Base-by-base conservation (phyloP, 2,329 filamentous ascomycete species). In the Aspergillus awamori region DNA sequence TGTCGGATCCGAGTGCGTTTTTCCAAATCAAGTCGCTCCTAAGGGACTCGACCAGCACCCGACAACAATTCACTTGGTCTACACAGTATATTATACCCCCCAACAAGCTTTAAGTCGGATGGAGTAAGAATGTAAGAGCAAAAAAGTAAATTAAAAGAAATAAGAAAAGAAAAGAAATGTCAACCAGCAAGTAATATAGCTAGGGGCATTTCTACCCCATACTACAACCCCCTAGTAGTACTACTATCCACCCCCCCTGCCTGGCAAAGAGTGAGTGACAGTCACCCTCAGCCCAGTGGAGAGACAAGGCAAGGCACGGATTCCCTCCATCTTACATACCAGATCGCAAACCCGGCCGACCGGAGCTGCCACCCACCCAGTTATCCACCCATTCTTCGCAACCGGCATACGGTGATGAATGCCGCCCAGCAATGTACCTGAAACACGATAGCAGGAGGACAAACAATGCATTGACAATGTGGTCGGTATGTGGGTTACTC, bases 341-440 rank as follows among this genome's bases (percentile, higher is more conserved):
- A 51, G 47, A 51, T 51, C 47, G 47, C 28, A 49, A 51, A 51
- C 24, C 47, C 47, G 47, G 52, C 52, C 52, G 38, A 54, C 52
- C n/a, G 41, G 41, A 56, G 43, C 26, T 45, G 33, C 53, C 36
- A 41, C 24, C 39, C 20, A 47, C 39, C 41, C 39, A 43, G n/a
- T 28, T 11, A 45, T 55, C 39, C n/a, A 30, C 22, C 22, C 24
- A 55, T 41, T 55, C 53, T 43, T 43, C 30, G 41, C 33, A 36
- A 36, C 33, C 33, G 11, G 33, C 8, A 49, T 33, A 26, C 43
- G 30, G 45, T 52, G 45, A 51, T 43, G 36, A 51, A 28, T 47
- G 51, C 52, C 53, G 58, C 52, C 52, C 20, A 55, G 52, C 58
- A 59, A 59, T 59, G 58, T 59, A 59, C 43, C 43, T 59, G 39